Percentiles rank a stretch among this genome's conserved stretches.
phyloP scores from a whole-genome alignment of 2,329 filamentous ascomycete genomes.

The Corynespora cassiicola region DNA sequence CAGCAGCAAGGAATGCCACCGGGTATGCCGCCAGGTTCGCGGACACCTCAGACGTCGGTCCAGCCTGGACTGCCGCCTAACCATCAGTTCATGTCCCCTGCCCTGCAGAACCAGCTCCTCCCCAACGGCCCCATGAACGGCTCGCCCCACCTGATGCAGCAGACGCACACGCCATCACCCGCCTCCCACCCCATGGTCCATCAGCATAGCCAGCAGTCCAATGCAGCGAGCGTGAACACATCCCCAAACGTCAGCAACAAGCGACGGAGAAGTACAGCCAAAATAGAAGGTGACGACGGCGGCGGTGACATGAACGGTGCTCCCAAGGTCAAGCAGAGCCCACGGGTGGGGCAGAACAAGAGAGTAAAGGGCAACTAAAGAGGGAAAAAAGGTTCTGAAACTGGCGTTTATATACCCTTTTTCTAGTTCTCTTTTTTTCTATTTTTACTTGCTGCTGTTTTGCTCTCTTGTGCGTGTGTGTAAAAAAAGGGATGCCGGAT shows the following conservation, averaged over 20 bases:
- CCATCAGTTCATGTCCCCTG: constrained; percentile 63
- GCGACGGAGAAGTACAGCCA: constrained; percentile 66
- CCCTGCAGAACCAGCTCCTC: constrained; percentile 61
- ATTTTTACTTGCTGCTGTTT: too few relatives aligned
- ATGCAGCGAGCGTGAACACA: constrained; percentile 64
- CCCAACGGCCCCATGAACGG: constrained; percentile 56
- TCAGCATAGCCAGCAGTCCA: constrained; percentile 62
- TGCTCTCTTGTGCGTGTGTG: too few relatives aligned
- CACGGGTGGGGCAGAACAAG: constrained; percentile 50
- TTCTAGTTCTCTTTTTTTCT: too few relatives aligned
- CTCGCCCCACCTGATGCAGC: constrained; percentile 51
- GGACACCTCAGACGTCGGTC: constrained; percentile 38
- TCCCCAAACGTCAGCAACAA: constrained; percentile 68
- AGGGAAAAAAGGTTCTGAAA: too few relatives aligned
- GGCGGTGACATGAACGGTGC: constrained; percentile 45
- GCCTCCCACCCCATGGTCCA: constrained; percentile 60
- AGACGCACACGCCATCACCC: constrained; percentile 53
- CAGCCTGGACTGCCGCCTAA: constrained; percentile 35
- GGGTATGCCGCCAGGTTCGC: constrained; percentile 35
- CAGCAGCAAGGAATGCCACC: constrained; percentile 21
- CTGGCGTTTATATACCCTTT: too few relatives aligned
- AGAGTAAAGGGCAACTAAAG: constrained; percentile 39
- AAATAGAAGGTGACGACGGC: constrained; percentile 63
- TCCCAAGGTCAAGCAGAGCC: constrained; percentile 59
- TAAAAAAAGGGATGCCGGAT: too few relatives aligned